phyloP scores from a whole-genome alignment of 768 basidiomycete species.

The Phallus indusiatus region DNA sequence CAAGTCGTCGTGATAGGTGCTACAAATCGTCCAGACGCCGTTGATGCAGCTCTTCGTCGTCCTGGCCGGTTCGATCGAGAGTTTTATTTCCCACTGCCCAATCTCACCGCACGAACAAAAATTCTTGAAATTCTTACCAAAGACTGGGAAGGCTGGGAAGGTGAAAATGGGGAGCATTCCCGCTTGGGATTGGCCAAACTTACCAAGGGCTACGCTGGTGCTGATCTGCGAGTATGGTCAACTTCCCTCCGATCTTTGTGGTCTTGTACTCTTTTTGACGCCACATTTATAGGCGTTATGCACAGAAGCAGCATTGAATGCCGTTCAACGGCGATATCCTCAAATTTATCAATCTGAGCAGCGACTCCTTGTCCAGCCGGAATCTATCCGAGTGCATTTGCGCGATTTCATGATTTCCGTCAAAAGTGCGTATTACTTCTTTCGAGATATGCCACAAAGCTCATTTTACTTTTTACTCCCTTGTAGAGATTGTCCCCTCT shows the following conservation, averaged over 20 bases:
- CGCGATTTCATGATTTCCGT: slow-evolving; percentile 97
- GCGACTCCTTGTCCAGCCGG: slow-evolving; percentile 73
- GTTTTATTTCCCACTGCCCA: slow-evolving; percentile 93
- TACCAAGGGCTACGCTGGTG: slow-evolving; percentile 97
- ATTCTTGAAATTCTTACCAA: slow-evolving; percentile 87
- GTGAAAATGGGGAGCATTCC: slow-evolving; percentile 35
- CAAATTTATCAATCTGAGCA: slow-evolving; percentile 94
- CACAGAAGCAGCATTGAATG: slow-evolving; percentile 94
- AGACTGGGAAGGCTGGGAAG: slow-evolving; percentile 80
- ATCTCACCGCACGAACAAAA: slow-evolving; percentile 72
- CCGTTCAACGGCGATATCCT: slow-evolving; percentile 91
- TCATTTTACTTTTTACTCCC: slow-evolving; percentile 20
- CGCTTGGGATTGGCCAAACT: slow-evolving; percentile 67
- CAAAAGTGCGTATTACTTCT: slow-evolving; percentile 56
- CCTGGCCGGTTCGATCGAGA: slow-evolving; percentile 96
- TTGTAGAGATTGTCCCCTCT: slow-evolving; percentile 57
- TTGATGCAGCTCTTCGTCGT: slow-evolving; percentile 88
- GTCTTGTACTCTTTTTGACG: slow-evolving; percentile 9
- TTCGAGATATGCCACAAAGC: slow-evolving; percentile 41
- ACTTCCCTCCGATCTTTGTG: slow-evolving; percentile 2
- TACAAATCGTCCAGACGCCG: slow-evolving; percentile 95
- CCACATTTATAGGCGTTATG: slow-evolving; percentile 63
- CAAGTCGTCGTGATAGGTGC: slow-evolving; percentile 98
- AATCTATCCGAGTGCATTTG: slow-evolving; percentile 73
- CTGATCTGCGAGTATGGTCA: slow-evolving; percentile 80